Conservation (phyloP, 2,329 filamentous ascomycete genomes). For the Apiospora pterosperma region DNA sequence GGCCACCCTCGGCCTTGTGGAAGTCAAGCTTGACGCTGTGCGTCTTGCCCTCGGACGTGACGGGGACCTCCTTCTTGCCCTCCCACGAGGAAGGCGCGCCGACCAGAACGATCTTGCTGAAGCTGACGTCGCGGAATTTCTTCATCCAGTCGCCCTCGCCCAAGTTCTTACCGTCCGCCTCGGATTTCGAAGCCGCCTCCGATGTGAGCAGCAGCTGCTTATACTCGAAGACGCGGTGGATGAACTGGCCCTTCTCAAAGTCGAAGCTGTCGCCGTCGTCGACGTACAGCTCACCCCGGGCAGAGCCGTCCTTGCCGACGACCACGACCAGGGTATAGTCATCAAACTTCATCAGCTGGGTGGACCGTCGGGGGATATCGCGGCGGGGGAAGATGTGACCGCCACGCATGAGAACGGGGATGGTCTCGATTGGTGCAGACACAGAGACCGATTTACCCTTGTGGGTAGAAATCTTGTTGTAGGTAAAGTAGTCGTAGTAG, state of each 20-base stretch:
- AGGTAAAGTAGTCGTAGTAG: constrained; percentile 96
- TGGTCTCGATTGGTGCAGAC: constrained; percentile 75
- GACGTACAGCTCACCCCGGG: constrained; percentile 79
- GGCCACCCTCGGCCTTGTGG: constrained; percentile 41
- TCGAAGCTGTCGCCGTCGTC: constrained; percentile 95
- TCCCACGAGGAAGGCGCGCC: constrained; percentile 74
- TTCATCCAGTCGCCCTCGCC: constrained; percentile 74
- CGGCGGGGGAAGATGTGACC: constrained; percentile 90
- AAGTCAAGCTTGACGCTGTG: constrained; percentile 61
- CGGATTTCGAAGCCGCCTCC: constrained; percentile 58
- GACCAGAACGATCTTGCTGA: constrained; percentile 83
- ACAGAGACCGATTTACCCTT: constrained; percentile 69
- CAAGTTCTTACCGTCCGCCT: constrained; percentile 48
- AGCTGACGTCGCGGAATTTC: constrained; percentile 70
- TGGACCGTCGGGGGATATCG: constrained; percentile 81
- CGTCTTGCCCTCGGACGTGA: constrained; percentile 49
- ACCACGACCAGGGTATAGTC: constrained; percentile 88
- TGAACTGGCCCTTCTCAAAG: constrained; percentile 79
- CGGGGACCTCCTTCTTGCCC: constrained; percentile 55
- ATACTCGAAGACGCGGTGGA: constrained; percentile 78
- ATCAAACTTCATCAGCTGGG: constrained; percentile 86
- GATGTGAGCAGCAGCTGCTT: constrained; percentile 60
- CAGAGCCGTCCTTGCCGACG: constrained; percentile 62
- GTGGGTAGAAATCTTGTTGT: constrained; percentile 65
- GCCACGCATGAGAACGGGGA: constrained; percentile 87